phyloP scores from a whole-genome alignment of 805 yeast genomes.

The Metschnikowia drakensbergensis region DNA sequence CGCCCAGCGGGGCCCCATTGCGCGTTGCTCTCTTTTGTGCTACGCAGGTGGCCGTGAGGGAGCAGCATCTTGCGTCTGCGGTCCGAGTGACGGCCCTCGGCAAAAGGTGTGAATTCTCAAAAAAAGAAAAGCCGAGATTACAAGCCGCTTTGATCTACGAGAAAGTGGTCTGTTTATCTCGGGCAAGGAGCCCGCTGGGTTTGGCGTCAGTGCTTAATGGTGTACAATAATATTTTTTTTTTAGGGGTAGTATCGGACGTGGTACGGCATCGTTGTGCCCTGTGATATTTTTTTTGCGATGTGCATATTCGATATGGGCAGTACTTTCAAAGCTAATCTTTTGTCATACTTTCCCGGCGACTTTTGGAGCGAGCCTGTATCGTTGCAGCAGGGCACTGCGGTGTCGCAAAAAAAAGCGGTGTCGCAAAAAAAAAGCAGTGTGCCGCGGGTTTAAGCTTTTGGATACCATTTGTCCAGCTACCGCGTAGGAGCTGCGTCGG shows the following conservation, averaged over 20 bases:
- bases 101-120: too few relatives aligned
- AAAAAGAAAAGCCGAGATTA: not conserved
- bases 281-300: not conserved
- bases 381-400: constrained; percentile 3
- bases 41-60: not conserved
- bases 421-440: not conserved
- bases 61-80: constrained; percentile 1
- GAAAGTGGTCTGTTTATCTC: not conserved
- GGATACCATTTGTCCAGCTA: not conserved
- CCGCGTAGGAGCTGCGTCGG: not conserved
- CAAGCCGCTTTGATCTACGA: not conserved
- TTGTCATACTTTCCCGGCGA: not conserved
- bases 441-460: not conserved
- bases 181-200: too few relatives aligned
- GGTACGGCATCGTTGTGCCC: not conserved
- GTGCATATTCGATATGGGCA: not conserved
- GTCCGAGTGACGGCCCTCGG: not conserved
- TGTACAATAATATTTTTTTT: not conserved
- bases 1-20: not conserved
- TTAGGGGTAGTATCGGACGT: not conserved
- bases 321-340: not conserved
- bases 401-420: not conserved
- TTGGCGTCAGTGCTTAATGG: too few relatives aligned
- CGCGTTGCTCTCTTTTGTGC: not conserved
- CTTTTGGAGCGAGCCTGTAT: constrained; percentile 3